Base-by-base conservation (phyloP, 495 filamentous ascomycete species). In the Delitschia confertaspora region DNA sequence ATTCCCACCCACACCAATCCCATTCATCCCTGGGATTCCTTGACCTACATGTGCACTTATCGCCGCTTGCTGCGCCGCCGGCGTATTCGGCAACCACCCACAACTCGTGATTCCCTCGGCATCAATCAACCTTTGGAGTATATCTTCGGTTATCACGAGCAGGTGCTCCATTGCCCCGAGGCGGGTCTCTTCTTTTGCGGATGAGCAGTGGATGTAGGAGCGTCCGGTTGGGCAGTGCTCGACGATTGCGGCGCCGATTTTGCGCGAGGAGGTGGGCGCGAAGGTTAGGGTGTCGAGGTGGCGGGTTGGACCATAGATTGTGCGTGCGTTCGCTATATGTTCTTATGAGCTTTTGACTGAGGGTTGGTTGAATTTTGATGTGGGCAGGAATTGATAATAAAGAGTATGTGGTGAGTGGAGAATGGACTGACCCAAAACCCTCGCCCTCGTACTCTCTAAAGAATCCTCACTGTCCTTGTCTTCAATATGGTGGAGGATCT, bases 401-500 rank as follows among this genome's bases (percentile, higher is more conserved):
- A 29, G 26, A 29, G 7, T n/a, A 29, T 7, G n/a, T 29, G 26
- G 7, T 7, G 26, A n/a, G n/a, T n/a, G n/a, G n/a, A n/a, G n/a
- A n/a, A 11, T 10, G 18, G 32, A 29, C 38, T 38, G 10, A 53
- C 50, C 38, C 6, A 53, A 39, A 6, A 53, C 50, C 22, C 50
- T 47, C 19, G 31, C n/a, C 24, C 39, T 25, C 30, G 37, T 38
- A 18, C 37, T 32, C 22, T 53, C 50, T 10, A 53, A 25, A 23
- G 31, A 25, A 13, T 53, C 43, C 24, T 53, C 49, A 30, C 48
- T 40, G 26, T 51, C 36, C 27, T 53, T 53, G 21, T 48, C 50
- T 32, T 53, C 50, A 27, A 53, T 48, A 33, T 45, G 44, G 21
- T 53, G 50, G 13, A 53, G 38, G 16, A 53, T 49, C 50, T 53